Evolutionary conservation across 176 grass and related monocot species (phyloP), one percentile per base, ranked within the genome.

Genomic region (Guadua angustifolia): DNA sequence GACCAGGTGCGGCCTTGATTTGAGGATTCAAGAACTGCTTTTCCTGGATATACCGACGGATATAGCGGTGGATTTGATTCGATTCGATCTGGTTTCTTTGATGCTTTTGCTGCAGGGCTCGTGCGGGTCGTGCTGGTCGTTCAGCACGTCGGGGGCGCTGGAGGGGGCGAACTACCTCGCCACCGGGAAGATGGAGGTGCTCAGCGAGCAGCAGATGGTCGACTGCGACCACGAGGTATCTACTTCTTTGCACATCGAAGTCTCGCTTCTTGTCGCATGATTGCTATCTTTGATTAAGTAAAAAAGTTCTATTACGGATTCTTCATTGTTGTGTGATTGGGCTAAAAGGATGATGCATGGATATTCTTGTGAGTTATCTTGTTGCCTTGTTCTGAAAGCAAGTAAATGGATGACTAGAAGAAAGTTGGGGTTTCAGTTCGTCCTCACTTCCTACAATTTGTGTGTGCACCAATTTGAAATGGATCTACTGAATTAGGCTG

Each of bases 91-190:
- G 29, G 3, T 71, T 19, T 62, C 17, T 79, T 35, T 21, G 59
- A 26, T 62, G 29, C 0, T 13, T 35, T 82, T 29, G 71, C 24
- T 86, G 44, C 79, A 96, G 94, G 94, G 94, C 13, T 93, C 94
- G 15, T 97, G 94, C 69, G 94, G 94, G 45, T 93, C 94, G 56
- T 97, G 94, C 84, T 97, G 94, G 91, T 97, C 94, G 65, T 97
- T 97, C 86, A 97, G 91, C 58, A 26, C 94, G 18, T 89, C 94
- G 9, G 94, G 88, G 69, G 91, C 94, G 49, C 74, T 97, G 85
- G 94, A 96, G 73, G 94, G 94, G 50, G 94, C 94, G 32, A 86
- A 97, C 78, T 97, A 78, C 81, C 86, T 93, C 59, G 81, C 91
- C 64, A 97, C 94, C 16, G 91, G 94, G 7, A 93, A 89, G 70